Conservation (phyloP, 192 early-diverging fungal species). For the Dimargaris cristalligena region DNA sequence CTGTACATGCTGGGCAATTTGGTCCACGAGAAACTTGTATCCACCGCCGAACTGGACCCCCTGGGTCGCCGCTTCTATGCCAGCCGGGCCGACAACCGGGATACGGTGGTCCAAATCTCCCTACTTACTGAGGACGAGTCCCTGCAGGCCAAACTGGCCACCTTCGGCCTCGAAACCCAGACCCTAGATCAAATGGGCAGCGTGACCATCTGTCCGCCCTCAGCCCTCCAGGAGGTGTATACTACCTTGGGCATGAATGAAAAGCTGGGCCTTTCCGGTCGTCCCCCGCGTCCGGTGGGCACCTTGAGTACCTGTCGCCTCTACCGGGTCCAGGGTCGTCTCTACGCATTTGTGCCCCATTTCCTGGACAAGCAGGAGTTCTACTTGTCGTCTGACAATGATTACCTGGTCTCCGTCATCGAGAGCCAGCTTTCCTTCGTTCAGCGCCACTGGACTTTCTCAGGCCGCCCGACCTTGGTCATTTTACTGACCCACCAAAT, state of each 20-base stretch:
- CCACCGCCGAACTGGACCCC: conserved; percentile 66
- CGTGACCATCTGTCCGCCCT: conserved; percentile 51
- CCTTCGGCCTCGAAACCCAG: conserved; percentile 67
- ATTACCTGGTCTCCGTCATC: conserved; percentile 60
- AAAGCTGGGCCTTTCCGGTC: conserved; percentile 60
- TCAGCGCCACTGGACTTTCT: conserved; percentile 46
- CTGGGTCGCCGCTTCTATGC: conserved; percentile 52
- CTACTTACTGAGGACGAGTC: conserved; percentile 54
- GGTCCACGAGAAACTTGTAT: conserved; percentile 58
- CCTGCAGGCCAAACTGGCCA: conserved; percentile 48
- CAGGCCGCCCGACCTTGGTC: conserved; percentile 63
- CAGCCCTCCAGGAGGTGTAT: conserved; percentile 63
- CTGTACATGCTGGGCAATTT: conserved; percentile 60
- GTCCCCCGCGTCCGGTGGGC: conserved; percentile 62
- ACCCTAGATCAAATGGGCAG: conserved; percentile 50
- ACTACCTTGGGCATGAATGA: conserved; percentile 47
- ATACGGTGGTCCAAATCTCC: conserved; percentile 61
- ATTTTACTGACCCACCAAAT: conserved; percentile 62
- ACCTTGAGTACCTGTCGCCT: conserved; percentile 61
- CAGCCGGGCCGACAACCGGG: conserved; percentile 25
- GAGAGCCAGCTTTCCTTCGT: conserved; percentile 62
- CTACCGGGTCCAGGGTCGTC: conserved; percentile 62
- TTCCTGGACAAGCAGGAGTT: conserved; percentile 80
- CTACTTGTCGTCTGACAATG: conserved; percentile 72
- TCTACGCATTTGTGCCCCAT: conserved; percentile 72